A percentile compares a stretch with the other conserved stretches of the same genome.
Evolutionary conservation across 345 rosid species (phyloP).

Genomic region (Cardamine chenopodiifolia): DNA sequence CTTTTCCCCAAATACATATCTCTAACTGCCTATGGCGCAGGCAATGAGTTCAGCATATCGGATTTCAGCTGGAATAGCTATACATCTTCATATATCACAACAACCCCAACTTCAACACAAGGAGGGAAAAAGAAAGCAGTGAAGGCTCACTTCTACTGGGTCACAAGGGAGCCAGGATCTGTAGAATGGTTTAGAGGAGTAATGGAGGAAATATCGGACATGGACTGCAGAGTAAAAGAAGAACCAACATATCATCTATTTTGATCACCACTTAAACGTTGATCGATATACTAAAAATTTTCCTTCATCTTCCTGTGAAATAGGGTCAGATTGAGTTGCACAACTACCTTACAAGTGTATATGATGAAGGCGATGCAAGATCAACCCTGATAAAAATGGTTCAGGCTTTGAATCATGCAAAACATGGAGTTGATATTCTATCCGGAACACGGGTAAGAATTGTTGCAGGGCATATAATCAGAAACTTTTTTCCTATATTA

Average conservation of each 20-base stretch:
- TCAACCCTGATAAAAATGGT: conserved; percentile 96
- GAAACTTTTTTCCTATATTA: background rate
- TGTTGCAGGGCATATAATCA: background rate
- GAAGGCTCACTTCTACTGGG: conserved; percentile 95
- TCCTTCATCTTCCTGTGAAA: conserved; percentile 21
- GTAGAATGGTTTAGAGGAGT: conserved; percentile 98
- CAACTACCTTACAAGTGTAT: conserved; percentile 94
- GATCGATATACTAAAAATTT: conserved; percentile 8
- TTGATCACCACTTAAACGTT: background rate
- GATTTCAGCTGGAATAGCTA: conserved; percentile 72
- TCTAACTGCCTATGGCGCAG: conserved; percentile 48
- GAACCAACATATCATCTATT: conserved; percentile 9
- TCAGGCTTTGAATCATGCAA: conserved; percentile 96
- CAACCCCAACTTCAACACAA: conserved; percentile 45
- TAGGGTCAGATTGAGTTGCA: conserved; percentile 96
- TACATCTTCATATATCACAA: conserved; percentile 56
- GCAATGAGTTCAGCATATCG: conserved; percentile 67
- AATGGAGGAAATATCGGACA: conserved; percentile 91
- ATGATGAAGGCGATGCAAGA: conserved; percentile 98
- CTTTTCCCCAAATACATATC: conserved; percentile 17
- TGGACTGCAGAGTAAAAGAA: conserved; percentile 75
- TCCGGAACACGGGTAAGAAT: conserved; percentile 86
- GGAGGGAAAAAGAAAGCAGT: conserved; percentile 61
- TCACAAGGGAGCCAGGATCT: conserved; percentile 91
- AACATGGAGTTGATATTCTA: conserved; percentile 91